Base-by-base conservation (phyloP, 495 filamentous ascomycete genomes). In the Collariella sp. region DNA sequence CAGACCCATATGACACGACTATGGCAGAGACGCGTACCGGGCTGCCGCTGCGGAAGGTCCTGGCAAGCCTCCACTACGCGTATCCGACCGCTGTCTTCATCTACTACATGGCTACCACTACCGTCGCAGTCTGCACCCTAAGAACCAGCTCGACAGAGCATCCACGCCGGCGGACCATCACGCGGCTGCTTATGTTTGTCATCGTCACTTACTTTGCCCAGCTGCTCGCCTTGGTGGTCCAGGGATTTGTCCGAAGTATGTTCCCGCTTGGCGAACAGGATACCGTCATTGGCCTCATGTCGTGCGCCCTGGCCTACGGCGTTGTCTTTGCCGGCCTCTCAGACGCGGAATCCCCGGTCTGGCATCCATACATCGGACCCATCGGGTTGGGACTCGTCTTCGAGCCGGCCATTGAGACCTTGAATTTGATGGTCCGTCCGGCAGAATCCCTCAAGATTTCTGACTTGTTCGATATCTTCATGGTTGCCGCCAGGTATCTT, bases 291-390 rank as follows among this genome's bases (percentile, higher is more conserved):
- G 73, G 77, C 55, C 66, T 80, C 26, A 68, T 84, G 36, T 74
- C 79, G 7, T 79, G 76, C 44, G 66, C 78, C 40, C 60, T 85
- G 31, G 71, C 76, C 6, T 83, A 78, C 60, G 76, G 76, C 7
- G 67, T 81, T 22, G 69, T 82, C 50, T 70, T 79, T 55, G 70
- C 76, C 20, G 71, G 70, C 7, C 67, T 85, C 6, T 66, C 68
- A 20, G 76, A 78, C 40, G 66, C 68, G 15, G 48, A 66, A 42
- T 71, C 72, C 42, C 70, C 74, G 10, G 77, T 83, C 16, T 84
- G 82, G 82, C 80, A 84, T 53, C 79, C 81, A 0, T 83, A 78
- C 55, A 76, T 72, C 34, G 80, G 79, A 11, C 74, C 77, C 6
- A 80, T 82, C 71, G 57, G 76, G 20, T 54, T 84, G 20, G 75